Evolutionary conservation across 345 rosid genomes (phyloP), one percentile per base, ranked within the genome.

Genomic region (Hibiscus tridactylites): DNA sequence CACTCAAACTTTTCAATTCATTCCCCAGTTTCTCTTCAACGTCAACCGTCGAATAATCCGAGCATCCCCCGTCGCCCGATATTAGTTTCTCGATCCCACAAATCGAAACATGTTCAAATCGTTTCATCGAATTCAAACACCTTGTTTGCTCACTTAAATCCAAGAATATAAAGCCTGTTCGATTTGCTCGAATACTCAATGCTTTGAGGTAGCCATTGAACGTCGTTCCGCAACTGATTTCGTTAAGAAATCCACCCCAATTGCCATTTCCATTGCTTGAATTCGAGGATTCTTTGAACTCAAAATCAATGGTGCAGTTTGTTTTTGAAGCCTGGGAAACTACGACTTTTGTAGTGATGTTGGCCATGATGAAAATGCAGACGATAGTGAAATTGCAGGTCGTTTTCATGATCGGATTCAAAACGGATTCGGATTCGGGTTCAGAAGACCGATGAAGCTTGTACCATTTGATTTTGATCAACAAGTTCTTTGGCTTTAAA

Each of bases 41-140:
- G 74, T 82, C 83, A 16, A 74, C 74, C 59, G 76, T 70, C 9
- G 75, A 71, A 62, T 72, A 84, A 58, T 79, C 79, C 19, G 81
- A 86, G 68, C 88, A 86, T 17, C 80, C 79, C 69, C 83, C 77
- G 0, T 52, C 60, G 7, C 84, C 83, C 31, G 76, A 74, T 2
- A 79, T 78, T 31, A 86, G 81, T 79, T 78, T 82, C 72, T 82
- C 75, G 31, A 79, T 79, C 76, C 88, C 85, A 69, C 85, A 82
- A 65, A 46, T 28, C 21, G 73, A 62, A 46, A 52, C 71, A 63
- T 82, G 76, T 73, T 70, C 81, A 24, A 52, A 42, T 12, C 19
- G 52, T 76, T 56, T 73, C 72, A 81, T 62, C 6, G 68, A 71
- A 61, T 35, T 26, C 76, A 84, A 47, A 29, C 85, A 84, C 70